phyloP scores from a whole-genome alignment of 805 yeast species.

The Candida gorgasii region DNA sequence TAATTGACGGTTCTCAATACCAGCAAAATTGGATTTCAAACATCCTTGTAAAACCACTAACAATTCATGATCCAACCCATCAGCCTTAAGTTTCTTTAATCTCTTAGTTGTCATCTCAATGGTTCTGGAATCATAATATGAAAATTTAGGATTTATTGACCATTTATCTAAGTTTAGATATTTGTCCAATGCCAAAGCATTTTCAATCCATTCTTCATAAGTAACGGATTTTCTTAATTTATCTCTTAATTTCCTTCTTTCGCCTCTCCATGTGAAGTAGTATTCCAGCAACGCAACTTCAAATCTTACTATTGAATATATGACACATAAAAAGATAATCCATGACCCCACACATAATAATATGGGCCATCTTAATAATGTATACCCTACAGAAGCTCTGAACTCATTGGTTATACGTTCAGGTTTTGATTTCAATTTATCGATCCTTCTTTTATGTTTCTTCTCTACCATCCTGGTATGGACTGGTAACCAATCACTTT shows the following conservation, averaged over 20 bases:
- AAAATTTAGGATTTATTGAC: conserved; percentile 60
- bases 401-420: conserved; percentile 31
- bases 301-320: conserved; percentile 55
- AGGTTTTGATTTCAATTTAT: conserved; percentile 1
- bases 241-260: conserved; percentile 49
- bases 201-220: conserved; percentile 62
- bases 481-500: conserved; percentile 30
- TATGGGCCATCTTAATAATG: conserved; percentile 65
- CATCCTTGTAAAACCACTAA: conserved; percentile 63
- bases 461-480: conserved; percentile 11
- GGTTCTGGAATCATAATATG: conserved; percentile 68
- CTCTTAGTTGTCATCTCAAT: conserved; percentile 48
- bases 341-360: conserved; percentile 53
- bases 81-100: conserved; percentile 36
- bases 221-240: conserved; percentile 48
- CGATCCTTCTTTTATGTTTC: conserved; percentile 13
- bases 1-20: conserved; percentile 68
- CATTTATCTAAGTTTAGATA: conserved; percentile 62
- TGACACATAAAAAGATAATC: conserved; percentile 49
- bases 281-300: conserved; percentile 66
- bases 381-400: conserved; percentile 33
- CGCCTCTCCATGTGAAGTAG: conserved; percentile 60
- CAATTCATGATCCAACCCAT: conserved; percentile 44
- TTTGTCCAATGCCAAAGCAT: conserved; percentile 59
- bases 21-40: conserved; percentile 73